phyloP scores from a whole-genome alignment of 306 rosid genomes.

The Bauhinia variegata region DNA sequence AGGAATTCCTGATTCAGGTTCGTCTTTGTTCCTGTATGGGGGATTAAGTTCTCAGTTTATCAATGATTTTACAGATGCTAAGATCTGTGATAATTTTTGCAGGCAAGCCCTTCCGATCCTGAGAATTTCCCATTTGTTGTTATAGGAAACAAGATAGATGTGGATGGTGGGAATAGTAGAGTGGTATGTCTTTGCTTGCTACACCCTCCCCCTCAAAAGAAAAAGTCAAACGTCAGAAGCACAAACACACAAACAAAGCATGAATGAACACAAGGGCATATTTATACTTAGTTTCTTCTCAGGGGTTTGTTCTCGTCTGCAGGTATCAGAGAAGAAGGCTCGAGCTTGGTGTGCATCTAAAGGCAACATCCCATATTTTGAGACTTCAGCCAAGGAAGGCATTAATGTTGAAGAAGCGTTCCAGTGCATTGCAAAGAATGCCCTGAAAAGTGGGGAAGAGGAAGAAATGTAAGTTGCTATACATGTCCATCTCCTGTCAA shows the following conservation, averaged over 20 bases:
- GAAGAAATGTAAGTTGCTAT: constrained; percentile 88
- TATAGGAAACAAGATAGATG: constrained; percentile 93
- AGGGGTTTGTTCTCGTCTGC: constrained; percentile 28
- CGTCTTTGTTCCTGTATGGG: constrained; percentile 24
- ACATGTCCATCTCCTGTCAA: constrained; percentile 2
- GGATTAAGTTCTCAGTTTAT: constrained; percentile 9
- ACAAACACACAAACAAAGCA: not conserved
- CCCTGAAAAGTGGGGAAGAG: constrained; percentile 94
- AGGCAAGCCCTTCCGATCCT: constrained; percentile 99
- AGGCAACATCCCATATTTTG: constrained; percentile 97
- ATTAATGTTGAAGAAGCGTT: constrained; percentile 97
- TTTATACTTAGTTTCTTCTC: no score
- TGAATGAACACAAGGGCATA: no score
- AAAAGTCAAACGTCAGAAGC: not conserved
- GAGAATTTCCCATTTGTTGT: constrained; percentile 98
- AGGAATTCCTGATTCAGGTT: constrained; percentile 97
- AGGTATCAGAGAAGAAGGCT: constrained; percentile 98
- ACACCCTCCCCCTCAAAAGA: not conserved
- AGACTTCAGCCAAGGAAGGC: constrained; percentile 99
- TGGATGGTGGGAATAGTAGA: constrained; percentile 96
- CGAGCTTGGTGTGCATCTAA: constrained; percentile 99
- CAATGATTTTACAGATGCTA: constrained; percentile 19
- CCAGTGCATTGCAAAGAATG: constrained; percentile 93
- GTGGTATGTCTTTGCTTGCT: constrained; percentile 64
- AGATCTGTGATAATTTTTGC: constrained; percentile 45